Percentiles rank a stretch among this genome's conserved stretches.
Conservation (phyloP, 495 filamentous ascomycete genomes). For the Penicillium crystallinum region DNA sequence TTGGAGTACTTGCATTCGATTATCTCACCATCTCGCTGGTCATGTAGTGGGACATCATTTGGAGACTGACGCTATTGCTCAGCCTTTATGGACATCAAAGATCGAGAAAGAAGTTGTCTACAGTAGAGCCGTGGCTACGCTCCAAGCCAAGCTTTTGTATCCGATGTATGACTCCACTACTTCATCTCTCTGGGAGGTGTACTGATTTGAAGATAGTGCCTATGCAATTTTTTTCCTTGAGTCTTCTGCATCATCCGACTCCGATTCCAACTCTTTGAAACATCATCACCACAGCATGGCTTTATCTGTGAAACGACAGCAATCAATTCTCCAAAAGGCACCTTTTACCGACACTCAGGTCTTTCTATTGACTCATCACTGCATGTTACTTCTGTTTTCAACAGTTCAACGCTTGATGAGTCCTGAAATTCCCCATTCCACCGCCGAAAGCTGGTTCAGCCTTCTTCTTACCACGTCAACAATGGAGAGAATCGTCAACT, state of each 20-base stretch:
- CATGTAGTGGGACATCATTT: conserved; percentile 23
- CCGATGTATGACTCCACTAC: conserved; percentile 15
- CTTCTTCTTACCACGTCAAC: conserved; percentile 28
- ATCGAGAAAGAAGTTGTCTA: conserved; percentile 26
- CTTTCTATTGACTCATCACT: conserved; percentile 26
- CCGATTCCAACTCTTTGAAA: not conserved
- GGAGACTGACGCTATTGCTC: conserved; percentile 16
- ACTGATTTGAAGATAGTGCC: conserved; percentile 14
- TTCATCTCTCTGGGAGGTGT: not conserved
- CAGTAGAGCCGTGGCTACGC: conserved; percentile 20
- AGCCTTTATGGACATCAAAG: conserved; percentile 20
- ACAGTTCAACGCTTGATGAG: conserved; percentile 26
- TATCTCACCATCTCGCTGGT: conserved; percentile 26
- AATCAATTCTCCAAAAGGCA: conserved; percentile 21
- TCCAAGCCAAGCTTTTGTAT: conserved; percentile 22
- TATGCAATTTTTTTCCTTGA: conserved; percentile 30
- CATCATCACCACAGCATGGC: not conserved
- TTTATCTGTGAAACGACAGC: conserved; percentile 11
- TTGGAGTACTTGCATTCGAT: conserved; percentile 26
- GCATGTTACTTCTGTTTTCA: conserved; percentile 24
- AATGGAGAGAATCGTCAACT: conserved; percentile 20
- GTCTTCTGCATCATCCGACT: conserved; percentile 10
- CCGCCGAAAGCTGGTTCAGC: conserved; percentile 25
- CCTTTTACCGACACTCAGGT: conserved; percentile 24
- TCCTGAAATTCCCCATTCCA: conserved; percentile 22